These are phyloP conservation scores for Yueomyces sinensis DNA, from an alignment of 805 yeast genomes.

Conservation along the genomic window DNA sequence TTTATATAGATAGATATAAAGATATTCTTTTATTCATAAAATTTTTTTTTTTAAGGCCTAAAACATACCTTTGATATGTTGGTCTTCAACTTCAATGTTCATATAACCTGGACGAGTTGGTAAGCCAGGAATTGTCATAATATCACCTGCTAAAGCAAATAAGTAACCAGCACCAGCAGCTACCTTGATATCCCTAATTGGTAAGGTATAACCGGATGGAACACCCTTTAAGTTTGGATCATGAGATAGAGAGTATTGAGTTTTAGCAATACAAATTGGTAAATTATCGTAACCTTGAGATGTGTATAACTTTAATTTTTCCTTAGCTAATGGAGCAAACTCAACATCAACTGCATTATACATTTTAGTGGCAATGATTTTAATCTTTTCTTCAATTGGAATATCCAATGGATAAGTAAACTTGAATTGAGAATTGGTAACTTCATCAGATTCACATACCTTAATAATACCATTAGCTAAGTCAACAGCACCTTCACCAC, in stretches of 20 bases:
- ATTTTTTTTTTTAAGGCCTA: too few relatives aligned
- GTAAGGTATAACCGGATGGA: conserved; percentile 67
- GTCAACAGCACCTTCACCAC: conserved; percentile 70
- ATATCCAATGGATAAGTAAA: conserved; percentile 47
- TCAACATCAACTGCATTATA: conserved; percentile 68
- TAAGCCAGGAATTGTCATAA: conserved; percentile 76
- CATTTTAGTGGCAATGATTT: conserved; percentile 57
- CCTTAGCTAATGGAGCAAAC: conserved; percentile 53
- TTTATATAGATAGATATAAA: too few relatives aligned
- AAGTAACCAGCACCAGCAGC: conserved; percentile 77
- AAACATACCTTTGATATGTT: conserved; percentile 73
- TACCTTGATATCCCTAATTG: conserved; percentile 68
- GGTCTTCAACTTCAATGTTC: conserved; percentile 76
- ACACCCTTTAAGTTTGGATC: conserved; percentile 76
- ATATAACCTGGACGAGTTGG: conserved; percentile 79
- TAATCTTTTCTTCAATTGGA: conserved; percentile 53
- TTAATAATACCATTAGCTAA: conserved; percentile 59
- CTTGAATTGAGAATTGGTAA: conserved; percentile 28
- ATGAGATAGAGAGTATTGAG: conserved; percentile 74
- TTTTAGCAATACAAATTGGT: conserved; percentile 78
- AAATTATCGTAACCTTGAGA: conserved; percentile 64
- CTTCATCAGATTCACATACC: conserved; percentile 33
- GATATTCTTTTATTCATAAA: too few relatives aligned
- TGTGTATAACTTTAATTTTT: conserved; percentile 54
- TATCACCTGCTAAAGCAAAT: conserved; percentile 76